Base-by-base conservation (phyloP, 1,139 yeast species). In the Yamadazyma pseudoaaseri region DNA sequence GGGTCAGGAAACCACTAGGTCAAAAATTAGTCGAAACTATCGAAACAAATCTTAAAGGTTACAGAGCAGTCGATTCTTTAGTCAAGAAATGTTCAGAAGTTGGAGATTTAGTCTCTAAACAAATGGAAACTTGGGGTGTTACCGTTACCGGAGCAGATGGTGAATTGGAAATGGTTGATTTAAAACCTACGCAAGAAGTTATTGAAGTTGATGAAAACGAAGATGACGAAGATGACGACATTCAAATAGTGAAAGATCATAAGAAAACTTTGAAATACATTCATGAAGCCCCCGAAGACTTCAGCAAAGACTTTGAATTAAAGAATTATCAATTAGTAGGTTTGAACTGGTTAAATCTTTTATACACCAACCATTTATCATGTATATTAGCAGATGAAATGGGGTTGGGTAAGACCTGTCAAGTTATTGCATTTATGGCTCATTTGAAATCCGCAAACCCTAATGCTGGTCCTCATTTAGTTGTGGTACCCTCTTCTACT, bases 381-480 rank as follows among this genome's bases (percentile, higher is more conserved):
- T 90, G 98, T 62, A 92, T 92, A 38, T 67, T 92, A 31, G 99
- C 98, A 0, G 99, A 92, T 61, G 99, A 92, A 58, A 89, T 90
- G 97, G 97, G 97, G 9, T 67, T 92, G 33, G 98, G 98, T 38
- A 92, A 92, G 56, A 92, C 97, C 0, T 85, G 96, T 58, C 97
- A 92, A 61, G 96, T 92, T 18, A 89, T 92, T 60, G 76, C 97
- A n/a, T 90, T 92, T 52, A 63, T 92, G 54, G 89, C 97, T 1
- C 81, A 85, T 52, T 69, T 92, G 48, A 85, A 86, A 52, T 83
- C 86, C 46, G 86, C 95, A 6, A 76, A 95, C 50, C 73, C 90
- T 52, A 95, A 86, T 51, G 83, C 86, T 54, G 97, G 97, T 2
- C 98, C 98, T 2, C 97, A 92, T 61, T 61, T 90, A 32, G 79